These are phyloP conservation scores for Puccinia polysora DNA, from an alignment of 1,284 basidiomycete genomes.

Conservation along the genomic window DNA sequence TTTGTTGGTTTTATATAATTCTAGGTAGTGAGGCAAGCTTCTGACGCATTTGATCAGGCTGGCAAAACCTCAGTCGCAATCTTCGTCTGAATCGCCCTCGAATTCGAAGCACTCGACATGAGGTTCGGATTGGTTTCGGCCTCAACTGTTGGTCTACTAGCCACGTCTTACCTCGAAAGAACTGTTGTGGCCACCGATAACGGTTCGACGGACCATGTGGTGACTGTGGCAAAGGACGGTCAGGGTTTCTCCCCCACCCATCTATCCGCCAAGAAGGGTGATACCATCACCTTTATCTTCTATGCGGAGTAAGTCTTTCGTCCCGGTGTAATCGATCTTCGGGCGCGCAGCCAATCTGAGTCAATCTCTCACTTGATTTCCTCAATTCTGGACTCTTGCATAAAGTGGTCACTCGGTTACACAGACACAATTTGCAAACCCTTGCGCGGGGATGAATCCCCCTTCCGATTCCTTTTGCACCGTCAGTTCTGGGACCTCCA, in stretches of 20 bases:
- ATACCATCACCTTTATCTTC: conserved; percentile 40
- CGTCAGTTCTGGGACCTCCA: neutral
- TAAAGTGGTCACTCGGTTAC: conserved; percentile 41
- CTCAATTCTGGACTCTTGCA: neutral
- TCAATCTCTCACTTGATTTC: neutral
- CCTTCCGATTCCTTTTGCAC: conserved; percentile 28
- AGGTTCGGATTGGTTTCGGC: neutral
- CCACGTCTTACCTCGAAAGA: neutral
- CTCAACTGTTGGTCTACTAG: neutral
- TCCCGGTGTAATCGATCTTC: neutral
- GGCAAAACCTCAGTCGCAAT: neutral
- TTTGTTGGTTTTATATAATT: neutral
- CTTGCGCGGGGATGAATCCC: conserved; percentile 34
- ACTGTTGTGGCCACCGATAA: neutral
- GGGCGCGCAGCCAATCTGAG: neutral
- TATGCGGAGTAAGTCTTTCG: conserved; percentile 21
- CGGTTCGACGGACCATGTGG: conserved; percentile 14
- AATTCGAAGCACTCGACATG: neutral
- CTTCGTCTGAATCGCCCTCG: neutral
- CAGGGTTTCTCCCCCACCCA: conserved; percentile 15
- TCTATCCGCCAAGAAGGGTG: conserved; percentile 31
- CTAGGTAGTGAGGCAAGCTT: neutral
- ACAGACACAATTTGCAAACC: conserved; percentile 39
- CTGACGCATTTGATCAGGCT: neutral
- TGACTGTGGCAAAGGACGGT: conserved; percentile 24